Conservation (phyloP, 805 yeast species). For the Torulaspora delbrueckii region DNA sequence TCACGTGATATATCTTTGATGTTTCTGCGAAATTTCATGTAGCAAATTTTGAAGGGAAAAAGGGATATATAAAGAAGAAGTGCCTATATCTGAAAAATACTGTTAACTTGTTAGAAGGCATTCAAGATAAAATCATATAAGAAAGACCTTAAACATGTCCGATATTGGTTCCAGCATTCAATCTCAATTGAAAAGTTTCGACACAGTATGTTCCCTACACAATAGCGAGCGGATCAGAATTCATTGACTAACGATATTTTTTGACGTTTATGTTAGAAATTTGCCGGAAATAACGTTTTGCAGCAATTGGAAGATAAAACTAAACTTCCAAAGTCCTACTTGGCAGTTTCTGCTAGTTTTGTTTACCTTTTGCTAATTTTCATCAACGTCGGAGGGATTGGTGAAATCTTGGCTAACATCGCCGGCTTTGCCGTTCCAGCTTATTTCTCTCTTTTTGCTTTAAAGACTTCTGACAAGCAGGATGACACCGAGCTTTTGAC, state of each 20-base stretch:
- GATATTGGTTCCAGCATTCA: constrained; percentile 45
- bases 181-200: constrained; percentile 44
- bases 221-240: neutral
- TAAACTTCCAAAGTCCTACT: constrained; percentile 77
- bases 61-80: neutral
- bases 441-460: constrained; percentile 78
- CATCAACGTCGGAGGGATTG: constrained; percentile 89
- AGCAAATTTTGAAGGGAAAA: too few relatives aligned
- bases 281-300: constrained; percentile 26
- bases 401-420: constrained; percentile 86
- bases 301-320: constrained; percentile 41
- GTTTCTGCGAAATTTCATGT: too few relatives aligned
- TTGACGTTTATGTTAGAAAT: constrained; percentile 5
- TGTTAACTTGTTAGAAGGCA: neutral
- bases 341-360: constrained; percentile 58
- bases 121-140: too few relatives aligned
- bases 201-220: constrained; percentile 39
- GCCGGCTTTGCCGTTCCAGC: constrained; percentile 91
- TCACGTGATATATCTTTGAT: too few relatives aligned
- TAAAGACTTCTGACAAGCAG: constrained; percentile 58
- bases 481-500: constrained; percentile 90
- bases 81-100: neutral
- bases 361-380: constrained; percentile 74
- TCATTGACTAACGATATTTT: neutral
- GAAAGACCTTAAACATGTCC: constrained; percentile 31